Evolutionary conservation across 768 basidiomycete species (phyloP).

Genomic region (Boletus insuetus): DNA sequence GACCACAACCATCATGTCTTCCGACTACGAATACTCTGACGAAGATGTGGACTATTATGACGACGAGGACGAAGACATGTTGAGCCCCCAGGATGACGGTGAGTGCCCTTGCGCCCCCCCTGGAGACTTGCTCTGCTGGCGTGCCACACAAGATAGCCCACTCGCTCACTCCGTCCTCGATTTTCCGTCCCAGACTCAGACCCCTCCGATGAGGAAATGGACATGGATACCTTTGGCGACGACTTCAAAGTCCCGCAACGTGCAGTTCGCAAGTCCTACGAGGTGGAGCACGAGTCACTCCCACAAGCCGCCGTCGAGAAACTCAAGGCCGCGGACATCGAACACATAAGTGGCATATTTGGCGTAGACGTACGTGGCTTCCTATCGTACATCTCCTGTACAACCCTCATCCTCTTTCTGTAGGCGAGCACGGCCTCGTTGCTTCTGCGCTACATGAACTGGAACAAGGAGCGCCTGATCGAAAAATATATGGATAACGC

Average conservation of each 20-base stretch:
- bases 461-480: conserved; percentile 96
- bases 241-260: conserved; percentile 60
- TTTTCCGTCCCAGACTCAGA: conserved; percentile 35
- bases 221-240: conserved; percentile 62
- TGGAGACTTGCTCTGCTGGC: conserved; percentile 14
- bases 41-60: conserved; percentile 65
- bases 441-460: conserved; percentile 78
- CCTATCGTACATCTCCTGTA: neutral
- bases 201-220: conserved; percentile 60
- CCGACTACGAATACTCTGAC: conserved; percentile 72
- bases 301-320: conserved; percentile 71
- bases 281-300: conserved; percentile 81
- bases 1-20: conserved; percentile 41
- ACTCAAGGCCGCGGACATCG: conserved; percentile 74
- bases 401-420: neutral
- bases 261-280: conserved; percentile 67
- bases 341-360: conserved; percentile 85
- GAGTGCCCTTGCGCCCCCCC: conserved; percentile 17
- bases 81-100: conserved; percentile 60
- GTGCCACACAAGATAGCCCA: conserved; percentile 15
- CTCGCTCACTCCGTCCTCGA: conserved; percentile 21
- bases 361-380: conserved; percentile 76
- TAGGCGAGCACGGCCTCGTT: conserved; percentile 71
- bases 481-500: conserved; percentile 98
- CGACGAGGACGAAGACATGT: conserved; percentile 69